A percentile compares a stretch with the other conserved stretches of the same genome.
Evolutionary conservation across 345 rosid species (phyloP).

Genomic region (Combretum micranthum): DNA sequence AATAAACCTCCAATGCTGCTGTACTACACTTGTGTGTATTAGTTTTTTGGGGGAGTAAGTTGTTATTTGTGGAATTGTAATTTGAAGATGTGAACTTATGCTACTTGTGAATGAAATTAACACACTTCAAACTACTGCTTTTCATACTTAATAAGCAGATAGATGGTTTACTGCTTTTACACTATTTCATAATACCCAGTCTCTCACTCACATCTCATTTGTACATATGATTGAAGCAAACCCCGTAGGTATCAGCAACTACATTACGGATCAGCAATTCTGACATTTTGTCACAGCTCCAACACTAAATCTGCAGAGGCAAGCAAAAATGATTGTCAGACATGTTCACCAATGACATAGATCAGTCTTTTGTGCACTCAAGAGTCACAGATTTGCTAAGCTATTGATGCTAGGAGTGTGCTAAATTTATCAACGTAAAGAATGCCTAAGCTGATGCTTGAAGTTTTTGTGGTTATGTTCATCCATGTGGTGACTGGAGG

Average conservation of each 20-base stretch:
- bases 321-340: constrained; percentile 18
- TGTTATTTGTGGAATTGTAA: background rate
- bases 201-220: background rate
- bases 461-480: no score
- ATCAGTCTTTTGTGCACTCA: constrained; percentile 1
- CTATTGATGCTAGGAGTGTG: no score
- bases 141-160: background rate
- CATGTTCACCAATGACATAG: constrained; percentile 1
- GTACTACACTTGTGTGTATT: background rate
- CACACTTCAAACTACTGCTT: background rate
- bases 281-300: constrained; percentile 57
- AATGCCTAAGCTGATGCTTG: no score
- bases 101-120: background rate
- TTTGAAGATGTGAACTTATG: background rate
- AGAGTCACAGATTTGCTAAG: background rate
- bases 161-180: background rate
- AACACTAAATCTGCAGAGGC: constrained; percentile 68
- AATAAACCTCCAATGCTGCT: background rate
- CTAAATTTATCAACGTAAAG: no score
- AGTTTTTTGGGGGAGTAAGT: background rate
- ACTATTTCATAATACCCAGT: no score
- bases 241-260: background rate
- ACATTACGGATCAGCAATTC: constrained; percentile 4
- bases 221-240: background rate
- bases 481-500: no score